Conservation (phyloP, 2,329 filamentous ascomycete genomes). For the Claviceps citrina region DNA sequence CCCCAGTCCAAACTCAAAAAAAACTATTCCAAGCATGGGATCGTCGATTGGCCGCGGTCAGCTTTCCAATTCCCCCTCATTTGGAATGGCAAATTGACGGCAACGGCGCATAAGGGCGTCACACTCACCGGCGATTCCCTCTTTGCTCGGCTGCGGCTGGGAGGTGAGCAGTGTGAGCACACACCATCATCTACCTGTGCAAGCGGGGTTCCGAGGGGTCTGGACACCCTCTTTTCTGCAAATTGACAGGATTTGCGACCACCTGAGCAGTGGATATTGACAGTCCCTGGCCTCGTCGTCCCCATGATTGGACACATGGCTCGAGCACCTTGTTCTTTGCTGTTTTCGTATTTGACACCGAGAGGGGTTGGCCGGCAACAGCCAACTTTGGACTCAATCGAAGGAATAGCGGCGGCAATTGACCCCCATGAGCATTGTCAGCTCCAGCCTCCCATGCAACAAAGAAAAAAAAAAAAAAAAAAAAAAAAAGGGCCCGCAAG, state of each 20-base stretch:
- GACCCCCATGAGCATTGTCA: not conserved
- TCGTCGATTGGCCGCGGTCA: too few relatives aligned
- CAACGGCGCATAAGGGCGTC: too few relatives aligned
- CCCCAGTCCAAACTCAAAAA: too few relatives aligned
- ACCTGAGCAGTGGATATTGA: conserved; percentile 1
- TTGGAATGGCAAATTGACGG: too few relatives aligned
- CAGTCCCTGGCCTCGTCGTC: not conserved
- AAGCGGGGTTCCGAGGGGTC: conserved; percentile 1
- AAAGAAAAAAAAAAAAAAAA: not conserved
- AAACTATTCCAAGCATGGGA: too few relatives aligned
- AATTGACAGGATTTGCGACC: conserved; percentile 1
- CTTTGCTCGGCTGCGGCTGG: not conserved
- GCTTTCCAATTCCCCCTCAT: conserved; percentile 12
- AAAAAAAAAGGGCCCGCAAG: not conserved
- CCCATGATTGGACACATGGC: conserved; percentile 1
- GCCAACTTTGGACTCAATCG: not conserved
- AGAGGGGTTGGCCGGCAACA: not conserved
- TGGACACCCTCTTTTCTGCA: not conserved
- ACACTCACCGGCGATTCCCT: too few relatives aligned
- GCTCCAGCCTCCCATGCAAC: not conserved
- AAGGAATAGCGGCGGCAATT: not conserved
- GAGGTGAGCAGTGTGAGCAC: too few relatives aligned
- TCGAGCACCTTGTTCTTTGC: conserved; percentile 2
- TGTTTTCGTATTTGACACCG: too few relatives aligned
- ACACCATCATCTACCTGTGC: not conserved